phyloP scores from a whole-genome alignment of 345 rosid genomes.

The Erodium maritimum region DNA sequence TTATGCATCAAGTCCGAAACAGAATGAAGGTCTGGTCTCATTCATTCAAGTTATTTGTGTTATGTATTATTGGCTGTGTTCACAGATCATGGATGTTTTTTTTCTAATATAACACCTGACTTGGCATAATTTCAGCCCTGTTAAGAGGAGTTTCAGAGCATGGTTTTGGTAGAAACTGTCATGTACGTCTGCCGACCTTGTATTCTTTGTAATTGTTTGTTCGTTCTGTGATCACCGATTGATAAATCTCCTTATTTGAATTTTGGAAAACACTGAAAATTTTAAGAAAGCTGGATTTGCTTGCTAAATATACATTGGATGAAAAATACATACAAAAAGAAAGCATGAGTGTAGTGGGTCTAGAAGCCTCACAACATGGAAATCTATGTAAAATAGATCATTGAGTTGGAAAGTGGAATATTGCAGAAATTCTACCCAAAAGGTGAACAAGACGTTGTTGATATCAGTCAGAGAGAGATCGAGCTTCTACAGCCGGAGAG shows the following conservation, averaged over 20 bases:
- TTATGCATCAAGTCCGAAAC: background rate
- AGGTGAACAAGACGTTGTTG: conserved; percentile 95
- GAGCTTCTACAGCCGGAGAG: conserved; percentile 89
- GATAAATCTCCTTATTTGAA: no score
- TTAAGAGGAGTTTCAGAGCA: background rate
- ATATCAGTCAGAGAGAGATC: conserved; percentile 80
- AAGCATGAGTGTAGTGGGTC: background rate
- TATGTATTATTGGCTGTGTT: no score
- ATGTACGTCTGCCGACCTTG: background rate
- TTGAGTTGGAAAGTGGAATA: background rate
- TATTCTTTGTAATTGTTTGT: no score
- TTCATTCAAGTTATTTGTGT: background rate
- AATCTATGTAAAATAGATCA: background rate
- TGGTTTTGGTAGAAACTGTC: background rate
- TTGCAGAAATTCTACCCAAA: conserved; percentile 46
- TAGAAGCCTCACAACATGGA: background rate
- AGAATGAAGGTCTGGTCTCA: background rate
- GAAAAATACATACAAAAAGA: background rate
- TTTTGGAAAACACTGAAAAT: no score
- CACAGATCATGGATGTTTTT: background rate
- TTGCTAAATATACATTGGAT: background rate
- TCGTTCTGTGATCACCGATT: background rate
- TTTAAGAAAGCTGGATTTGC: background rate
- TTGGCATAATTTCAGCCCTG: background rate
- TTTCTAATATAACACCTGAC: background rate